A percentile compares a stretch with the other conserved stretches of the same genome.
Conservation (phyloP, 2,329 filamentous ascomycete genomes). For the Endoconidiophora polonica region DNA sequence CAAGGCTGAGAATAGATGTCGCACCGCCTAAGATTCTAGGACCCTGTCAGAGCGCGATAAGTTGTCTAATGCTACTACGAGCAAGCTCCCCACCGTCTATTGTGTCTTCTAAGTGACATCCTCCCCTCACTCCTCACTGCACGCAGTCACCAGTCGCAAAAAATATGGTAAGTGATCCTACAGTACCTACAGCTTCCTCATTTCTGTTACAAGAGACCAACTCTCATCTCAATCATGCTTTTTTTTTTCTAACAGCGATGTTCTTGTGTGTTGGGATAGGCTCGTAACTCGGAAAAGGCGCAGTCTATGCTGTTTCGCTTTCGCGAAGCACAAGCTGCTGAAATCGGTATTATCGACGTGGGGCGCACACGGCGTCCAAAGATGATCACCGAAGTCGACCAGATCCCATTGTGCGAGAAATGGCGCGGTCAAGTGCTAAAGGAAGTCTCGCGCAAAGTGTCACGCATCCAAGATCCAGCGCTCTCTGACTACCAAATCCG, state of each 20-base stretch:
- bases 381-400: constrained; percentile 70
- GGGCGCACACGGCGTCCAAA: constrained; percentile 80
- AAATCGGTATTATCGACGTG: constrained; percentile 89
- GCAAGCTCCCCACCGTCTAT: too few species aligned
- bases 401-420: constrained; percentile 81
- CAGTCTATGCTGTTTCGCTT: constrained; percentile 99
- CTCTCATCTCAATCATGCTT: not conserved
- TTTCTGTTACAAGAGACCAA: not conserved
- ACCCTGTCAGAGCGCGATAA: not conserved
- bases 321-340: constrained; percentile 88
- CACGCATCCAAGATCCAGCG: constrained; percentile 78
- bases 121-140: too few species aligned
- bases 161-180: constrained; percentile 1
- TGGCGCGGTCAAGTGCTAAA: constrained; percentile 97
- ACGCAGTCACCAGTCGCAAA: not conserved
- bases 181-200: not conserved
- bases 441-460: constrained; percentile 92
- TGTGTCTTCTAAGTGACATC: not conserved
- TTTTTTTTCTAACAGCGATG: too few species aligned
- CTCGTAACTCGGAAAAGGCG: constrained; percentile 94
- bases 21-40: not conserved
- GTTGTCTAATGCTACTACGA: not conserved
- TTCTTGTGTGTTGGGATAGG: constrained; percentile 31
- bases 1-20: too few species aligned
- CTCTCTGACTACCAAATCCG: constrained; percentile 95